Conservation (phyloP, 2,329 filamentous ascomycete species). For the Nannizziopsis arthrosporioides region DNA sequence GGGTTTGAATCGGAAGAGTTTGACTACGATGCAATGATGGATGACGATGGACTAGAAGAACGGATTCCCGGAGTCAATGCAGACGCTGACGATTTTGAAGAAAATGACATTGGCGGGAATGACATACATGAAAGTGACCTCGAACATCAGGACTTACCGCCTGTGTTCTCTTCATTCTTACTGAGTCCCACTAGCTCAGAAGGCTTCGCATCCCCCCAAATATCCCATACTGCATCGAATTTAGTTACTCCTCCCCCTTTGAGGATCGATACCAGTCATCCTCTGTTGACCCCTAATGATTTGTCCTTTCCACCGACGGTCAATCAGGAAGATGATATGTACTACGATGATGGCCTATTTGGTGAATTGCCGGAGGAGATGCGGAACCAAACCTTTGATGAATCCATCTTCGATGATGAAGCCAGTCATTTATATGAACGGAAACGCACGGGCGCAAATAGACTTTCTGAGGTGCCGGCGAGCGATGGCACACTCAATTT, state of each 20-base stretch:
- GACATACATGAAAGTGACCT: neutral
- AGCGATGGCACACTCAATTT: neutral
- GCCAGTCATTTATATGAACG: conserved; percentile 34
- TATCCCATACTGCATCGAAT: neutral
- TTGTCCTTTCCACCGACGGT: conserved; percentile 12
- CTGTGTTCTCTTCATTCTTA: neutral
- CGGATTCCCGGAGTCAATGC: conserved; percentile 39
- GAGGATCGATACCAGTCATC: conserved; percentile 17
- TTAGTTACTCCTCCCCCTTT: conserved; percentile 15
- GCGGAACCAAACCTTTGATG: conserved; percentile 32
- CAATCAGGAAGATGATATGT: conserved; percentile 32
- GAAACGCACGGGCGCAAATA: conserved; percentile 18
- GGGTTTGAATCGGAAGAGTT: conserved; percentile 33
- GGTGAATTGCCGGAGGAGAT: conserved; percentile 28
- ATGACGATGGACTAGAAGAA: conserved; percentile 37
- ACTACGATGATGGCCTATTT: conserved; percentile 38
- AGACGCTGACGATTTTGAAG: conserved; percentile 34
- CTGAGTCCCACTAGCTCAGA: neutral
- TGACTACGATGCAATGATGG: conserved; percentile 34
- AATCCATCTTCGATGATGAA: conserved; percentile 40
- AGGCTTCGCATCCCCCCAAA: neutral
- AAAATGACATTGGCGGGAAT: conserved; percentile 18
- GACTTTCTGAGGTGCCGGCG: conserved; percentile 2
- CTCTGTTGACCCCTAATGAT: neutral
- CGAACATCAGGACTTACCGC: neutral